Evolutionary conservation across 148 eudicot species (phyloP), one percentile per base, ranked within the genome.

Genomic region (Vaccinium corymbosum): DNA sequence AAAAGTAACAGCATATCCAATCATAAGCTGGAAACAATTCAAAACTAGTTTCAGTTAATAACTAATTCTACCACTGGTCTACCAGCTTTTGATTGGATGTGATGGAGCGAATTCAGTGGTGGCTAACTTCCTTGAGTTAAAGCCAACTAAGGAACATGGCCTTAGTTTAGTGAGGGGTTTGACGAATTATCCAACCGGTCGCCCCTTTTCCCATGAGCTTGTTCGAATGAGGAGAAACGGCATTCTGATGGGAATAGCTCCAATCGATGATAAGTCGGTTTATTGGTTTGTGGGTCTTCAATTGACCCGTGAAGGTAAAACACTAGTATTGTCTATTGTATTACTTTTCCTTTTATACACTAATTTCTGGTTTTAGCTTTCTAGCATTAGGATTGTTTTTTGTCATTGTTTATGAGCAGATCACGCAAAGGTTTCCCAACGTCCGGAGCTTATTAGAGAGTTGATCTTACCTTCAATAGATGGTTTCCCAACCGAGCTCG

Each of bases 241-340:
- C 48, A 42, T 10, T 70, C 49, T 88, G 72, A 50, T 87, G n/a
- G 92, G 92, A 83, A 86, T 84, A 50, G 79, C 86, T 82, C 89
- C 91, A n/a, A 82, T 91, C 32, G 86, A 90, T 75, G 88, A 90
- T 25, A 87, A 85, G 80, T 81, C 84, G 1, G 90, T 89, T 71
- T 87, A 89, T 62, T 90, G 92, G 94, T 89, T 92, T 78, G 48
- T 85, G 49, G 52, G 3, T 83, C 84, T 14, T 7, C 80, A 66
- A 66, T 27, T 27, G 32, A 66, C 72, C 8, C 72, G 1, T 25
- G 32, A 66, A 66, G 72, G 72, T 66, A 66, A 66, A 22, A 35
- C 38, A 2, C 38, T 35, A 2, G 38, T 35, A 35, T 35, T 35
- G 38, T 35, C 3, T 35, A 35, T 2, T 35, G 38, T 35, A 35